phyloP scores from a whole-genome alignment of 768 basidiomycete species.

The Russula compacta region DNA sequence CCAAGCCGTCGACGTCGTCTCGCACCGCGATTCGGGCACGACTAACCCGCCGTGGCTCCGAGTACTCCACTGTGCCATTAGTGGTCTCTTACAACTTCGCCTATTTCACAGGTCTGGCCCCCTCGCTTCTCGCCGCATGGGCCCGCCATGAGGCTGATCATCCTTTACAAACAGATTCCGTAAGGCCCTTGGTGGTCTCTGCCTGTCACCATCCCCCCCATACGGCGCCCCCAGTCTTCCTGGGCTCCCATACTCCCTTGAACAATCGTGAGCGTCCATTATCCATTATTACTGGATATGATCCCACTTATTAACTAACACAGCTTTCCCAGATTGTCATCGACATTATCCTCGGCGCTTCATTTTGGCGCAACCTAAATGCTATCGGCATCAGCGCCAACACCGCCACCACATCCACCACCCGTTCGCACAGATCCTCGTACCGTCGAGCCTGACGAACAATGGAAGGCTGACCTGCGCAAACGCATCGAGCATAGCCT shows the following conservation, averaged over 20 bases:
- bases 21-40: not conserved
- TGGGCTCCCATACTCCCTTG: not conserved
- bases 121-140: slow-evolving; percentile 19
- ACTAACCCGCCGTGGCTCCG: not conserved
- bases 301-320: not conserved
- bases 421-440: slow-evolving; percentile 1
- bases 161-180: slow-evolving; percentile 8
- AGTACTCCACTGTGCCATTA: not conserved
- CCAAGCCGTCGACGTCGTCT: not conserved
- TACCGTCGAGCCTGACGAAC: slow-evolving; percentile 15
- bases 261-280: not conserved
- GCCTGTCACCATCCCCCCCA: slow-evolving; percentile 10
- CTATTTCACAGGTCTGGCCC: slow-evolving; percentile 13
- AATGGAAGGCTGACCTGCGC: slow-evolving; percentile 11
- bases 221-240: slow-evolving; percentile 7
- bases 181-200: slow-evolving; percentile 9
- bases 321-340: slow-evolving; percentile 6
- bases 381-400: not conserved
- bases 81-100: slow-evolving; percentile 4
- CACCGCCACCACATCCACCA: slow-evolving; percentile 1
- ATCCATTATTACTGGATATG: not conserved
- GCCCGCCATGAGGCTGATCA: slow-evolving; percentile 20
- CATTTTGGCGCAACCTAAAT: slow-evolving; percentile 8
- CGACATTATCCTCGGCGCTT: slow-evolving; percentile 4
- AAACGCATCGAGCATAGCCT: slow-evolving; percentile 9